A percentile compares a stretch with the other conserved stretches of the same genome.
Conservation (phyloP, 2,329 filamentous ascomycete genomes). For the Colletotrichum tabaci region DNA sequence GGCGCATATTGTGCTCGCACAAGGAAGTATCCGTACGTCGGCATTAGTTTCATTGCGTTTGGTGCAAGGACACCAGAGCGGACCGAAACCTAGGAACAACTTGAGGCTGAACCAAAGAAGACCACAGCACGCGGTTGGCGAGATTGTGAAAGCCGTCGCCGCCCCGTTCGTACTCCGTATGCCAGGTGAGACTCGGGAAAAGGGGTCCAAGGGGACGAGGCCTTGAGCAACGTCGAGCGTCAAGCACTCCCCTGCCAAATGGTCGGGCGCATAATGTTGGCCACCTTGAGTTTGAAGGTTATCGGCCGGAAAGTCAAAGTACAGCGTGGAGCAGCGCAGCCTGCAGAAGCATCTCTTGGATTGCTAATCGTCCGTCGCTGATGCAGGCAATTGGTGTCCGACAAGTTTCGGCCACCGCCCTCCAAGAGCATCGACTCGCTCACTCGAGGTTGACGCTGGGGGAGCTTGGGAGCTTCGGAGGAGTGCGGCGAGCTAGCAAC, state of each 20-base stretch:
- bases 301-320: background rate
- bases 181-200: slow-evolving; percentile 18
- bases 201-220: slow-evolving; percentile 17
- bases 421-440: background rate
- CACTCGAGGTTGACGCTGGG: background rate
- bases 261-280: background rate
- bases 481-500: slow-evolving; percentile 24
- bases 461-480: slow-evolving; percentile 2
- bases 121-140: background rate
- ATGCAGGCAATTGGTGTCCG: background rate
- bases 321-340: background rate
- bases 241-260: background rate
- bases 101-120: slow-evolving; percentile 30
- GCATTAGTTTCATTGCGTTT: background rate
- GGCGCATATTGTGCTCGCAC: background rate
- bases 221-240: background rate
- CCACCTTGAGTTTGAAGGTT: background rate
- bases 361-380: background rate
- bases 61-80: slow-evolving; percentile 4
- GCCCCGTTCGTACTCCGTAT: slow-evolving; percentile 4
- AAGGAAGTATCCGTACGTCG: too few species aligned
- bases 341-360: background rate
- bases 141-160: slow-evolving; percentile 3
- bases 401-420: background rate
- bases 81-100: background rate